Evolutionary conservation across 495 filamentous ascomycete species (phyloP), one percentile per base, ranked within the genome.

Genomic region (Penicillium lagena): DNA sequence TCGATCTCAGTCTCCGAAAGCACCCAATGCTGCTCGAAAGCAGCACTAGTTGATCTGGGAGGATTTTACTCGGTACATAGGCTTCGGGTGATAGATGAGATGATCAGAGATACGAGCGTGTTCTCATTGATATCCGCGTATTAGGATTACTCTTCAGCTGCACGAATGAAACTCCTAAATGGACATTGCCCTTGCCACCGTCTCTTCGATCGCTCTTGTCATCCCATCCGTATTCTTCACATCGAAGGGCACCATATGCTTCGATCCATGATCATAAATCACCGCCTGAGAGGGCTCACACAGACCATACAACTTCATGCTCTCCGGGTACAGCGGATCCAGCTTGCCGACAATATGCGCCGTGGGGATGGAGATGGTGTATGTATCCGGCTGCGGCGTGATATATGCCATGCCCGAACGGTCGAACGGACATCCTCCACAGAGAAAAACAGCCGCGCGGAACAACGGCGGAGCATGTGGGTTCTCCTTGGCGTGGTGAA

Each of bases 171-270:
- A 22, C 4, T 22, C 22, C 22, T 22, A 22, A 22, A 0, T 22
- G 22, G 4, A 22, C 39, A 51, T 31, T 9, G 54, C 62, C 46
- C 55, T 58, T 14, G 40, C 55, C 50, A 70, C 39, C 12, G 56
- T 52, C 47, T 54, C 58, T 40, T 63, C 54, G 41, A 70, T 63
- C 30, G 54, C 45, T 46, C 43, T 42, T 12, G 56, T 33, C 54
- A 70, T 70, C 22, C 45, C 55, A 28, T 63, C 54, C 12, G 55
- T 68, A 44, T 60, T 67, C 44, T 58, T 52, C 50, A 42, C 12
- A 58, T 70, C 63, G 56, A 68, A 68, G 1, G 67, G 64, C 33
- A 70, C 59, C 59, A 63, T 55, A 52, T 70, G 67, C 51, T 55
- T 63, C 15, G 54, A 60, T 1, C 67, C 64, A 46, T 68, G 63